These are phyloP conservation scores for Beta corolliflora DNA, from an alignment of 179 eudicot species.

Conservation along the genomic window DNA sequence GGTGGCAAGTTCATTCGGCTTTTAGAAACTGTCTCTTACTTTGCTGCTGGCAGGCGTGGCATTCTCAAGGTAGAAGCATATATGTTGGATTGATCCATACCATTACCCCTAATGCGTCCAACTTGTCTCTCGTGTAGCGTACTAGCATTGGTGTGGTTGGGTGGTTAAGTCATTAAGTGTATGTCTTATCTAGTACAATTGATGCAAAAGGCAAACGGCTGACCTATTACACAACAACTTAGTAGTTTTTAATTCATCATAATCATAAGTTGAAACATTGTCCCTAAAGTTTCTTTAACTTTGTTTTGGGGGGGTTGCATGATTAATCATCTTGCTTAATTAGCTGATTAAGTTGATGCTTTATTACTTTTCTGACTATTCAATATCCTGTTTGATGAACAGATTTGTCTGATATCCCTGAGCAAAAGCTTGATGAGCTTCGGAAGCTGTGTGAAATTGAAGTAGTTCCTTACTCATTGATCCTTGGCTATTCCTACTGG, in stretches of 20 bases:
- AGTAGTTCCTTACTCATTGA: constrained; percentile 79
- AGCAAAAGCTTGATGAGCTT: constrained; percentile 67
- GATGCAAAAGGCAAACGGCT: neutral
- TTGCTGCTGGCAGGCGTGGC: neutral
- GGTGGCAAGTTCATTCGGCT: neutral
- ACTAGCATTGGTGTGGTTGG: neutral
- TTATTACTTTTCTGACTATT: neutral
- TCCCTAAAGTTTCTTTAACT: neutral
- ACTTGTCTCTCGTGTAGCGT: neutral
- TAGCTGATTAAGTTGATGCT: neutral
- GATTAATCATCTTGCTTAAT: neutral
- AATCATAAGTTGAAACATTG: neutral
- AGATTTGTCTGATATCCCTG: constrained; percentile 85
- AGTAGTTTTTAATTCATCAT: neutral
- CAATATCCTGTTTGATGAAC: constrained; percentile 20
- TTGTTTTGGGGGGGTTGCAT: neutral
- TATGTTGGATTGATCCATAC: neutral
- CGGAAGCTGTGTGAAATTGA: constrained; percentile 63
- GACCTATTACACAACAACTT: neutral
- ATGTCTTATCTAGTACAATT: neutral
- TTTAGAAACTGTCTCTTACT: neutral
- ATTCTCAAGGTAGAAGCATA: neutral
- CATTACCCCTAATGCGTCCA: neutral
- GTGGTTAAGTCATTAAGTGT: neutral
- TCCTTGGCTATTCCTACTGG: constrained; percentile 97